phyloP scores from a whole-genome alignment of 805 yeast genomes.

The Lachancea cidri region DNA sequence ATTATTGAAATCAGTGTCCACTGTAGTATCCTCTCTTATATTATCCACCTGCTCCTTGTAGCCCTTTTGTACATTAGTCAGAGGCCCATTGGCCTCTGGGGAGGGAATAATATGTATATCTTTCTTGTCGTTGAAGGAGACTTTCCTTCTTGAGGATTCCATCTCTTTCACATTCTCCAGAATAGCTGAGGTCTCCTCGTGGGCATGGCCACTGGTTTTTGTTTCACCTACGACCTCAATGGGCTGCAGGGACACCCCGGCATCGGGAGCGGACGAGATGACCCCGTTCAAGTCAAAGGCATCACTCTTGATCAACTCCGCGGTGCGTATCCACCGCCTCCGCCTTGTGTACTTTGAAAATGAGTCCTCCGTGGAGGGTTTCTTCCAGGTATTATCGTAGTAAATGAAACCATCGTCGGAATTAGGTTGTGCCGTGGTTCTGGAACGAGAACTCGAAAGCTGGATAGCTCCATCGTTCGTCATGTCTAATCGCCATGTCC shows the following conservation, averaged over 20 bases:
- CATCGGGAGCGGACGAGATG: slow-evolving; percentile 1
- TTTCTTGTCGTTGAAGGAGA: slow-evolving; percentile 28
- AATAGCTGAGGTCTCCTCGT: slow-evolving; percentile 4
- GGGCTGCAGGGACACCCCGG: slow-evolving; percentile 5
- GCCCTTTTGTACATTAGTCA: not conserved
- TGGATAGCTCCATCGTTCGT: slow-evolving; percentile 84
- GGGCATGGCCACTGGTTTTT: slow-evolving; percentile 2
- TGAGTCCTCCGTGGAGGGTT: slow-evolving; percentile 81
- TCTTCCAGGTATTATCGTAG: slow-evolving; percentile 92
- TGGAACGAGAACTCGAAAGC: slow-evolving; percentile 53
- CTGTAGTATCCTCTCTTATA: not conserved
- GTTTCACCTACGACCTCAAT: slow-evolving; percentile 7
- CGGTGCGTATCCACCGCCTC: slow-evolving; percentile 94
- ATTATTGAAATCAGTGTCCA: not conserved
- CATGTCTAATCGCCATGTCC: slow-evolving; percentile 84
- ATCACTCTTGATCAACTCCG: slow-evolving; percentile 55
- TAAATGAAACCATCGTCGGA: slow-evolving; percentile 82
- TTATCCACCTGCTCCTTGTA: not conserved
- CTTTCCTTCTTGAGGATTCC: slow-evolving; percentile 22
- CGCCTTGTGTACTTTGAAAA: slow-evolving; percentile 89
- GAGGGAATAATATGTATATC: slow-evolving; percentile 26
- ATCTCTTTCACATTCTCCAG: slow-evolving; percentile 4
- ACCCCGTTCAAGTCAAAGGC: slow-evolving; percentile 4
- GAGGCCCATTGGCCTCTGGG: not conserved
- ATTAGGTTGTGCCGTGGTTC: slow-evolving; percentile 58